phyloP scores from a whole-genome alignment of 108 stramenopile species.

The Pelagomonas calceolata region DNA sequence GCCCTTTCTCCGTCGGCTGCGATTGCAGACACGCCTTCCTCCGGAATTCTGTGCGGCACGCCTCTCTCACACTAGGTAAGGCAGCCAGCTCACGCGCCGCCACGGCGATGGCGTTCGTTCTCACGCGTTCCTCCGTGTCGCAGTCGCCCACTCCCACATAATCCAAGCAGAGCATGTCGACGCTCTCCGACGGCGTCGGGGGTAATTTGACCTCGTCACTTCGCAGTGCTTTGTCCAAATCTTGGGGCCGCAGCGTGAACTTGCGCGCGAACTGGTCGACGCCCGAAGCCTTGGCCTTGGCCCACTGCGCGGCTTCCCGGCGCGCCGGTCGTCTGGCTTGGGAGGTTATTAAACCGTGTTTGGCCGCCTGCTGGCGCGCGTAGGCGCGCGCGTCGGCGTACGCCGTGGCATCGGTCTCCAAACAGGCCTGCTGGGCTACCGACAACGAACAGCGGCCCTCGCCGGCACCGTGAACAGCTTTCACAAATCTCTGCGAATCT shows the following conservation, averaged over 20 bases:
- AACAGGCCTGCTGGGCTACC: too few relatives aligned
- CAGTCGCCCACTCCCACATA: background rate
- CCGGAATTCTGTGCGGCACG: background rate
- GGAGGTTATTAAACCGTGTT: background rate
- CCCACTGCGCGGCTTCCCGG: background rate
- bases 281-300: background rate
- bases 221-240: background rate
- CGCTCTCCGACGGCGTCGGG: background rate
- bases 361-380: background rate
- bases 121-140: background rate
- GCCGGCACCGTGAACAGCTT: background rate
- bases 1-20: background rate
- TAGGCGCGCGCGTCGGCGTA: background rate
- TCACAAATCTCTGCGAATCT: background rate
- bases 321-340: background rate
- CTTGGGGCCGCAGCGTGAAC: background rate
- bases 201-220: background rate
- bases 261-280: background rate
- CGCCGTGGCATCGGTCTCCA: background rate
- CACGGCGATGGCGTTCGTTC: background rate
- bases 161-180: background rate
- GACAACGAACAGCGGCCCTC: background rate
- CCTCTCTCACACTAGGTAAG: background rate
- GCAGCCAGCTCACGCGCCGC: background rate
- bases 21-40: background rate